phyloP scores from a whole-genome alignment of 305 asterid genomes.

The Solanum hybrid region DNA sequence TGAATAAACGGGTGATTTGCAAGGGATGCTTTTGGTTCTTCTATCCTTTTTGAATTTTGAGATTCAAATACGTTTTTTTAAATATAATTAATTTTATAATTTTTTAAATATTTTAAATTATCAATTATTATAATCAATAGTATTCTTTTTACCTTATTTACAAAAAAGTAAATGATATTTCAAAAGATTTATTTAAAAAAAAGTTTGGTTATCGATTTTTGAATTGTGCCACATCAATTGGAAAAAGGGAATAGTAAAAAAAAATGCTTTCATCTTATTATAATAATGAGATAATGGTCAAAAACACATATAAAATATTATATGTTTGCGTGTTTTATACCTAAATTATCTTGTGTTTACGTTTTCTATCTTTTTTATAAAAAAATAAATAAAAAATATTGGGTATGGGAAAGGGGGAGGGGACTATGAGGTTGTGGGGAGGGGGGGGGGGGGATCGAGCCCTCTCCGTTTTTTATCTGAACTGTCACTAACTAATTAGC shows the following conservation, averaged over 20 bases:
- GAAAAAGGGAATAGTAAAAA: not conserved
- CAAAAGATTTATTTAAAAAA: too few relatives aligned
- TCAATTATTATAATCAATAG: too few relatives aligned
- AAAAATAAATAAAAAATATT: not conserved
- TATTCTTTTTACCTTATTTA: too few relatives aligned
- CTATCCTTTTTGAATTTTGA: fast-evolving
- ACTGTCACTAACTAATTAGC: not conserved
- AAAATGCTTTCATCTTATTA: not conserved
- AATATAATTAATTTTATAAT: too few relatives aligned
- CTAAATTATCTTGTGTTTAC: not conserved
- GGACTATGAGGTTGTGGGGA: not conserved
- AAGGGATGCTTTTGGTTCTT: not conserved
- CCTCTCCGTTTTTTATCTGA: not conserved
- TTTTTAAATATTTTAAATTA: too few relatives aligned
- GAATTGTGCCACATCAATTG: not conserved
- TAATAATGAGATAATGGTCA: not conserved
- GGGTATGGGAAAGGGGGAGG: not conserved
- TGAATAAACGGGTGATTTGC: not conserved
- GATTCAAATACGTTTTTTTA: too few relatives aligned
- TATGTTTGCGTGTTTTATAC: not conserved
- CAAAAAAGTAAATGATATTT: too few relatives aligned
- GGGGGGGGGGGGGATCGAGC: fast-evolving
- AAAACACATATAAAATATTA: not conserved
- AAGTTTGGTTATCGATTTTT: too few relatives aligned
- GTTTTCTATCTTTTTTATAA: not conserved